phyloP scores from a whole-genome alignment of 306 rosid species.

The Pyrus pyrifolia region DNA sequence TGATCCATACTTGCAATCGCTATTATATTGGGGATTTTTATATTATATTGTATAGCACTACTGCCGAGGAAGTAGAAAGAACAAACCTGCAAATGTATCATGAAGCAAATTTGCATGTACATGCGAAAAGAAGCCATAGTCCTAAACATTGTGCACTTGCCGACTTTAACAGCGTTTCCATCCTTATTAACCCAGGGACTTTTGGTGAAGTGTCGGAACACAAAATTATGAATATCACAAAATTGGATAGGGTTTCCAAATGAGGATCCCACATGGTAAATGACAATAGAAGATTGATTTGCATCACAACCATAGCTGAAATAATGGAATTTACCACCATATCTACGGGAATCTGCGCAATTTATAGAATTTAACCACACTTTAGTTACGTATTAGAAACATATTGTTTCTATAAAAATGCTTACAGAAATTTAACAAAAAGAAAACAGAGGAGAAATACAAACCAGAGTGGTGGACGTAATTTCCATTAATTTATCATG shows the following conservation, averaged over 20 bases:
- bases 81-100: conserved; percentile 26
- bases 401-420: too few relatives aligned
- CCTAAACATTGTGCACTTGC: neutral
- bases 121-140: conserved; percentile 15
- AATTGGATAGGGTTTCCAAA: conserved; percentile 20
- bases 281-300: conserved; percentile 1
- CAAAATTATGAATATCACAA: neutral
- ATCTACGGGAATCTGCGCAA: conserved; percentile 39
- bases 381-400: neutral
- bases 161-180: conserved; percentile 24
- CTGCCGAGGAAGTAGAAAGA: neutral
- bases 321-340: conserved; percentile 35
- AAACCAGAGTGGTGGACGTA: neutral
- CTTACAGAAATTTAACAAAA: too few relatives aligned
- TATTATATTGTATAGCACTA: neutral
- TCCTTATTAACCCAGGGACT: neutral
- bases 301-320: conserved; percentile 19
- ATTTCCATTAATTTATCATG: neutral
- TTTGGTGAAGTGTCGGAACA: conserved; percentile 15
- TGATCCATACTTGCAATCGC: too few relatives aligned
- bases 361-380: neutral
- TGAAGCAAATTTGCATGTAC: conserved; percentile 9
- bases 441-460: neutral
- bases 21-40: too few relatives aligned
- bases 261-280: conserved; percentile 40